Evolutionary conservation across 2,329 filamentous ascomycete species (phyloP), one percentile per base, ranked within the genome.

Genomic region (Penicillium hordei): DNA sequence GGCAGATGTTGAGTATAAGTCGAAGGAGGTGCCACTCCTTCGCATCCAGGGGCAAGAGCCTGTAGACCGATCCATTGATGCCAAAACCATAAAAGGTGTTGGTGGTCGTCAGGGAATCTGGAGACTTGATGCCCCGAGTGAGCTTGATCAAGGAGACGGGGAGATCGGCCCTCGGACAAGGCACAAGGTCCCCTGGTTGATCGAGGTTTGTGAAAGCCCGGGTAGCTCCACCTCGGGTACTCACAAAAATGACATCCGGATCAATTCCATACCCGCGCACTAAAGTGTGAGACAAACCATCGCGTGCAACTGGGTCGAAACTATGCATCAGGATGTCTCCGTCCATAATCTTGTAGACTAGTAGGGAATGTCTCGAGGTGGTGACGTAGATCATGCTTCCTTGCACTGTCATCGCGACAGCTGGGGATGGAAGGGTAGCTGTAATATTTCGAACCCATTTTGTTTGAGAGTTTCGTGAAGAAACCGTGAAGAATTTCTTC

Each of bases 1-100:
- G 72, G 29, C 84, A 86, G 48, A 95, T 71, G 58, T 89, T 88
- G 68, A 95, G 88, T 1, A 97, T 70, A 61, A 93, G 86, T 57
- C 83, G 82, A 5, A 97, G 79, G 4, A 96, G 78, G 7, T 82
- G 81, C 84, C 88, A 89, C 8, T 87, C 82, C 2, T 83, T 74
- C 19, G 82, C 67, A 10, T 81, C 77, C 0, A 97, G 75, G 15
- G 93, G 75, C 1, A 83, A 83, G 65, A 97, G 88, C 55, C 89
- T 84, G 60, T 85, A 84, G 25, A 93, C 67, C 0, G 87, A 85
- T 1, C 90, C 90, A 66, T 90, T 86, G 34, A 91, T 81, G 7
- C 83, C 84, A 7, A 88, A 79, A 1, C 89, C 90, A 34, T 77
- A 93, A 70, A 56, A 86, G 59, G 86, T 83, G 5, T 77, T 75